Percentiles rank a stretch among this genome's conserved stretches.
Evolutionary conservation across 169 alveolate species (phyloP).

Genomic region (Cryptosporidium sp.): DNA sequence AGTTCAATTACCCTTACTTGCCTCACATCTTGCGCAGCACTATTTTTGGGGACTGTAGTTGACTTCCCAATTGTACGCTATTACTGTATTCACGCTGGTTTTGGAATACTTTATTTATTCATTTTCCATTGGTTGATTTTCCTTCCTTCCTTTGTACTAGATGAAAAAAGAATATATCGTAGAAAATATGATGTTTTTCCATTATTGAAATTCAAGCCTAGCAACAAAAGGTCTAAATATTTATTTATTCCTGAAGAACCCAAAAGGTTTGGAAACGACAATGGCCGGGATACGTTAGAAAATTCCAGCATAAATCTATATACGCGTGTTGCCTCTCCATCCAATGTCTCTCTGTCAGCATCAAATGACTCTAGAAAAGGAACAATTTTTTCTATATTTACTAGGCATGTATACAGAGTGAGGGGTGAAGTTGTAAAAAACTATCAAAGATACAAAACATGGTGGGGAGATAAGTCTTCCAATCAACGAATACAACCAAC

Average conservation of each 20-base stretch:
- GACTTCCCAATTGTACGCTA: conserved; percentile 71
- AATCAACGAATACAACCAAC: not conserved
- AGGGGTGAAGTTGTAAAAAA: conserved; percentile 56
- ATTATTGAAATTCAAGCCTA: conserved; percentile 16
- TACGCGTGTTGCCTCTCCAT: not conserved
- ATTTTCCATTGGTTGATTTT: conserved; percentile 66
- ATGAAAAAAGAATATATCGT: conserved; percentile 48
- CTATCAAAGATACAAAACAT: conserved; percentile 53
- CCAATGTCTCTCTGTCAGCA: conserved; percentile 15
- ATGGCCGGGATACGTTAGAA: not conserved
- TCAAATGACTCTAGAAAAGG: conserved; percentile 58
- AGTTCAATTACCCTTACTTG: conserved; percentile 71
- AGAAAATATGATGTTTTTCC: conserved; percentile 65
- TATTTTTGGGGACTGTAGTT: conserved; percentile 64
- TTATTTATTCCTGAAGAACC: conserved; percentile 10
- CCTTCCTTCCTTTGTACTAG: conserved; percentile 62
- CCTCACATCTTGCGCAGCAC: conserved; percentile 68
- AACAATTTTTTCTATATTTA: conserved; percentile 26
- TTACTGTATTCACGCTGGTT: conserved; percentile 73
- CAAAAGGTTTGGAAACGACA: not conserved
- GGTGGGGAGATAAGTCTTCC: conserved; percentile 66
- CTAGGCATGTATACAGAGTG: conserved; percentile 41
- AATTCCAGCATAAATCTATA: not conserved
- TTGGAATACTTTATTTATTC: conserved; percentile 61
- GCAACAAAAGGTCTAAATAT: conserved; percentile 24